Conservation (phyloP, 352 stramenopile genomes). For the Globisporangium takayamanum region DNA sequence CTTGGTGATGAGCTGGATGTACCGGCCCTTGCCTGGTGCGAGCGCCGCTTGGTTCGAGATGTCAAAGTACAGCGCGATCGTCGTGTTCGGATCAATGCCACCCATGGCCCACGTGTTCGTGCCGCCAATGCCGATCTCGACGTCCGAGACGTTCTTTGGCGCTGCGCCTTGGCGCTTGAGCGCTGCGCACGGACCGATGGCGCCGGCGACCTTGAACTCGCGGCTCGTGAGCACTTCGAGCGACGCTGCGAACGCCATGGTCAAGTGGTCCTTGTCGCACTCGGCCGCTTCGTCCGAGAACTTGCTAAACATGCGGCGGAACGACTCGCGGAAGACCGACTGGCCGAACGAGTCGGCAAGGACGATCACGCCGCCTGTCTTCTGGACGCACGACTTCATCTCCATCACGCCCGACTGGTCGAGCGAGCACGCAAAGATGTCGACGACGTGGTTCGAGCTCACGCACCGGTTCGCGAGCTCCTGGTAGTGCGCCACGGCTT, state of each 20-base stretch:
- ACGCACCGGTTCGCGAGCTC: constrained; percentile 91
- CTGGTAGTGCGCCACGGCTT: constrained; percentile 95
- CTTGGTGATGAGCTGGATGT: constrained; percentile 97
- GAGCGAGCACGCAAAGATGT: constrained; percentile 98
- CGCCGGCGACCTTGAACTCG: constrained; percentile 98
- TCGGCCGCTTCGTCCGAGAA: constrained; percentile 93
- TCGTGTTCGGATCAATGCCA: constrained; percentile 96
- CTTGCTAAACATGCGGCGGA: constrained; percentile 96
- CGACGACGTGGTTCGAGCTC: constrained; percentile 93
- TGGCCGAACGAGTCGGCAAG: constrained; percentile 97
- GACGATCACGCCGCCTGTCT: constrained; percentile 98
- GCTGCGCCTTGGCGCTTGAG: constrained; percentile 92
- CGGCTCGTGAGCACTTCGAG: constrained; percentile 95
- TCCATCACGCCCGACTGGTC: constrained; percentile 98
- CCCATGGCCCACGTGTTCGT: constrained; percentile 95
- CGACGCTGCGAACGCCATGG: constrained; percentile 94
- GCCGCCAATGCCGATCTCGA: constrained; percentile 92
- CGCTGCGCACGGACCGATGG: constrained; percentile 95
- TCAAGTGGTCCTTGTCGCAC: constrained; percentile 92
- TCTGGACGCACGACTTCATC: constrained; percentile 96
- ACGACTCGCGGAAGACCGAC: constrained; percentile 98
- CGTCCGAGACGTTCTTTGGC: constrained; percentile 93
- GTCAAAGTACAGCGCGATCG: constrained; percentile 99
- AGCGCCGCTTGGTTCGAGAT: constrained; percentile 84
- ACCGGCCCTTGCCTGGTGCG: constrained; percentile 88